A percentile compares a stretch with the other conserved stretches of the same genome.
phyloP scores from a whole-genome alignment of 2,329 filamentous ascomycete species.

The Bipolaris victoriae region DNA sequence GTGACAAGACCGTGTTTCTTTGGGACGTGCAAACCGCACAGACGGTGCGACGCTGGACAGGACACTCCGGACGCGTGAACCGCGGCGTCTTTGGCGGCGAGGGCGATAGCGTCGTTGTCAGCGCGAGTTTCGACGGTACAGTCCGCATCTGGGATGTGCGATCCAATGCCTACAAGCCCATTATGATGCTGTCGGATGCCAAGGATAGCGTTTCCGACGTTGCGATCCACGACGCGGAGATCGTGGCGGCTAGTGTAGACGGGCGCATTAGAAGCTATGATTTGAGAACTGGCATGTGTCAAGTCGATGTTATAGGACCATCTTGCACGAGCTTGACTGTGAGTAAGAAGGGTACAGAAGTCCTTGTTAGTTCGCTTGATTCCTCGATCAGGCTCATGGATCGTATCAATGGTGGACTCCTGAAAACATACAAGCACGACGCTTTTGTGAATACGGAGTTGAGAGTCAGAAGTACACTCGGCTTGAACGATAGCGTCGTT shows the following conservation, averaged over 20 bases:
- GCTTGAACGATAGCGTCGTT: constrained; percentile 76
- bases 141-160: constrained; percentile 69
- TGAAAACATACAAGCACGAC: constrained; percentile 71
- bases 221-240: constrained; percentile 54
- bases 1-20: constrained; percentile 87
- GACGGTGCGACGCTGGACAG: constrained; percentile 76
- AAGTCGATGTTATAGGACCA: constrained; percentile 49
- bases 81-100: constrained; percentile 79
- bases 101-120: constrained; percentile 74
- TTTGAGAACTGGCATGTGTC: constrained; percentile 72
- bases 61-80: constrained; percentile 77
- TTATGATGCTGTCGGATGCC: constrained; percentile 76
- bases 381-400: constrained; percentile 82
- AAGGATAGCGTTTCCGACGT: constrained; percentile 67
- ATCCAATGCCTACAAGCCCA: constrained; percentile 60
- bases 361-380: constrained; percentile 79
- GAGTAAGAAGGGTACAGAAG: constrained; percentile 73
- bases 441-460: constrained; percentile 69
- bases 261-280: constrained; percentile 84
- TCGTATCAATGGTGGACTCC: constrained; percentile 71
- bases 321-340: constrained; percentile 77
- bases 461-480: constrained; percentile 77
- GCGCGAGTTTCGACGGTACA: constrained; percentile 74
- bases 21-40: constrained; percentile 89
- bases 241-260: constrained; percentile 82